Base-by-base conservation (phyloP, 2,329 filamentous ascomycete genomes). In the Trichophyton benhamiae region DNA sequence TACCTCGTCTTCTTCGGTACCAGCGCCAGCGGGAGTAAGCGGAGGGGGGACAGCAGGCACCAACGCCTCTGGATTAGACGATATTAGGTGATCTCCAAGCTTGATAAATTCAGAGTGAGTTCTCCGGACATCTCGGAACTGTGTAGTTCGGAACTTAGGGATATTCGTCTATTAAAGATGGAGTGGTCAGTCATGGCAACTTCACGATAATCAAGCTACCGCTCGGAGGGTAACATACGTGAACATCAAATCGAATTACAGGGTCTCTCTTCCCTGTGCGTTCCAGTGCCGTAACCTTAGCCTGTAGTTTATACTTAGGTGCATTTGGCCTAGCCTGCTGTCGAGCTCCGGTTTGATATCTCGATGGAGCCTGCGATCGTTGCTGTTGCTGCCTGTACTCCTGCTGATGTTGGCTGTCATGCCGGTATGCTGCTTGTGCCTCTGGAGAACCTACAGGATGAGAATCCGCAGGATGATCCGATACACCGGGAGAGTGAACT, bases 81-180 rank as follows among this genome's bases (percentile, higher is more conserved):
- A 96, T 73, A 96, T 91, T 62, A 99, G 80, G 74, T 99, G 94
- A 63, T 96, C 89, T 61, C 88, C 90, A n/a, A 99, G 86, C 76
- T 97, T 99, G 66, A 89, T 82, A 70, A 99, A 99, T 72, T 99
- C 94, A 57, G 89, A 91, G 75, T 99, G 94, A 64, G 95, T 87
- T 63, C 94, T 89, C 68, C 94, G 88, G 66, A 99, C 91, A 75
- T 99, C 94, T 71, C 94, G 91, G 77, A 96, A 99, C 74, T 99
- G 94, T 3, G 94, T 99, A 0, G 94, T 99, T 68, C 94, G 85
- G 75, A 96, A 99, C 68, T 92, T 92, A 60, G 92, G 91, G n/a
- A 99, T 87, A 76, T 99, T 99, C 66, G 94, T 99, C 94, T 99
- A 63, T 7, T n/a, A 5, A 3, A 9, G 13, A 15, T 44, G 41